Evolutionary conservation across 495 filamentous ascomycete genomes (phyloP), one percentile per base, ranked within the genome.

Genomic region (Hypoxylon subgilvum): DNA sequence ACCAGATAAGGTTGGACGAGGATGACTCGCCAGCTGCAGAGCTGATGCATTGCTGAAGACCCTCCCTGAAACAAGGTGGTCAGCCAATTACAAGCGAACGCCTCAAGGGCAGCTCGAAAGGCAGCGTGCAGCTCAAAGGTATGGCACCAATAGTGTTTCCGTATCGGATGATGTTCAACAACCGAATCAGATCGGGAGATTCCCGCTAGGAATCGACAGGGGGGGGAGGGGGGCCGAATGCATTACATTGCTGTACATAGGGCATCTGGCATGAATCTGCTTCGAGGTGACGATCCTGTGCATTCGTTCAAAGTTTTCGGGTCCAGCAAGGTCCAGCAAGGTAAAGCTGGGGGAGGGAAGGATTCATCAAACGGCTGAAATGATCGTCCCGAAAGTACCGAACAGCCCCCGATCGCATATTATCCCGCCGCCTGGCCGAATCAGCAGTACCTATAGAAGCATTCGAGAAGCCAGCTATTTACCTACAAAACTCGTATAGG

Each of bases 111-210:
- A n/a, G n/a, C n/a, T n/a, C n/a, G n/a, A n/a, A n/a, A n/a, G n/a
- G n/a, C n/a, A n/a, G n/a, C n/a, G n/a, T n/a, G n/a, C n/a, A n/a
- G n/a, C n/a, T n/a, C n/a, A 21, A 42, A 22, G 16, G 6, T 1
- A 39, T 47, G 56, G 52, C 30, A 47, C 47, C 46, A 56, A 52
- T 57, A 19, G n/a, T 44, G 53, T 49, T 41, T 3, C 38, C 48
- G 48, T 34, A 25, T 59, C 61, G 61, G 61, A 59, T 59, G 54
- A 64, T 64, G 61, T 64, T 64, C 38, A 64, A 55, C 19, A 64
- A 38, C 61, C 61, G 61, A 63, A 28, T 57, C 32, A 42, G 32
- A 48, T 58, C 48, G 42, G 42, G 18, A 13, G 12, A 32, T 30
- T 39, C 6, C 45, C 30, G 28, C 27, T 17, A 8, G 39, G 27